phyloP scores from a whole-genome alignment of 2,329 filamentous ascomycete genomes.

The Rutstroemia sp. region DNA sequence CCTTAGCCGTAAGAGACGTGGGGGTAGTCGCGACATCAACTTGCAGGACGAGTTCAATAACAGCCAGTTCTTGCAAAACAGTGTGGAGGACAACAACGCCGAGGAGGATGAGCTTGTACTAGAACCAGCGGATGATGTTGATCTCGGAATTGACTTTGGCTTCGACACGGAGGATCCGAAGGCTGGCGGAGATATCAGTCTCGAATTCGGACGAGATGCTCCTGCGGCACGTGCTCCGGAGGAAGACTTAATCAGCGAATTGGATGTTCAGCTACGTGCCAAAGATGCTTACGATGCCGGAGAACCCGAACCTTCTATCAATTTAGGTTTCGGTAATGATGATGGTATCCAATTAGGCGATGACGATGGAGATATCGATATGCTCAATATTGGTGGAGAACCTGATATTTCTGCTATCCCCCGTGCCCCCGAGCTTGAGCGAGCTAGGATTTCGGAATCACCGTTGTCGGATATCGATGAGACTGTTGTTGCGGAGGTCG shows the following conservation, averaged over 20 bases:
- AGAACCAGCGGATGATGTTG: slow-evolving; percentile 54
- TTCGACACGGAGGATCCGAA: slow-evolving; percentile 17
- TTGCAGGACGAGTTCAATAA: slow-evolving; percentile 61
- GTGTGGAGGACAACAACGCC: slow-evolving; percentile 36
- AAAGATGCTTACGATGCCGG: slow-evolving; percentile 46
- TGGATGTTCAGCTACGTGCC: slow-evolving; percentile 47
- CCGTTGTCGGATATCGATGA: slow-evolving; percentile 65
- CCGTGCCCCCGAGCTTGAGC: slow-evolving; percentile 41
- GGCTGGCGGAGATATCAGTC: slow-evolving; percentile 46
- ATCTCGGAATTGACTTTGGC: slow-evolving; percentile 67
- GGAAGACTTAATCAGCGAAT: slow-evolving; percentile 58
- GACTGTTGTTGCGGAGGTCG: slow-evolving; percentile 50
- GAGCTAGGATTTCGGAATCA: slow-evolving; percentile 60
- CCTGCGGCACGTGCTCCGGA: slow-evolving; percentile 59
- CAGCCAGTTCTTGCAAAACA: slow-evolving; percentile 74
- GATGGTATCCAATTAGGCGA: slow-evolving; percentile 51
- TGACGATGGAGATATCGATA: slow-evolving; percentile 55
- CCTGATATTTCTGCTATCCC: slow-evolving; percentile 45
- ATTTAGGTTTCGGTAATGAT: slow-evolving; percentile 40
- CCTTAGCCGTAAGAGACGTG: slow-evolving; percentile 49
- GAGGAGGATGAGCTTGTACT: slow-evolving; percentile 51
- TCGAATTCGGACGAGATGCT: slow-evolving; percentile 88
- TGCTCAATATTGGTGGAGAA: slow-evolving; percentile 55
- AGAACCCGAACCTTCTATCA: slow-evolving; percentile 47
- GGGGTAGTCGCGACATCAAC: slow-evolving; percentile 58